Evolutionary conservation across 352 stramenopile genomes (phyloP).

Genomic region (Phytopythium litorale): DNA sequence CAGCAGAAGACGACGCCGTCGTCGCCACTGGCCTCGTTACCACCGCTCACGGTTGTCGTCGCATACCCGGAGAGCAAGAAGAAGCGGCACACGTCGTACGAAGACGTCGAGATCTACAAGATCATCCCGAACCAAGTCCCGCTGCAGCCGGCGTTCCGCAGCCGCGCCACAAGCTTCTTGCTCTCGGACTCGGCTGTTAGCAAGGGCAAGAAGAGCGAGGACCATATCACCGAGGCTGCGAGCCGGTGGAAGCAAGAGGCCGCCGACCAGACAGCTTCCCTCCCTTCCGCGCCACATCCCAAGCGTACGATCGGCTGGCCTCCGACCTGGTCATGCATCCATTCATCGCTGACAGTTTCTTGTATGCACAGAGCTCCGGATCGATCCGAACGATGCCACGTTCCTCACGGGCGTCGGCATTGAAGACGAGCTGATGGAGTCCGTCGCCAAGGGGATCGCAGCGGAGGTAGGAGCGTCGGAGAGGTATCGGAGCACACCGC

Average conservation of each 20-base stretch:
- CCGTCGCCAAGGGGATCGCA: constrained; percentile 8
- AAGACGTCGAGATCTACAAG: constrained; percentile 82
- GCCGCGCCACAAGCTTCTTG: constrained; percentile 42
- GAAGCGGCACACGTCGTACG: constrained; percentile 50
- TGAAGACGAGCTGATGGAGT: constrained; percentile 43
- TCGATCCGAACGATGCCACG: constrained; percentile 62
- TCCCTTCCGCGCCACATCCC: not conserved
- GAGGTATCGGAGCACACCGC: not conserved
- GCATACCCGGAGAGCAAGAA: constrained; percentile 71
- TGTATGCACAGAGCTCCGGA: constrained; percentile 16
- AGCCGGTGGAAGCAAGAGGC: not conserved
- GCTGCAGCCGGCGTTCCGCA: constrained; percentile 51
- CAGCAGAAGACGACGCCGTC: not conserved
- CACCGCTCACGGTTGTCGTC: constrained; percentile 35
- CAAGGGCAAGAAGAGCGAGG: not conserved
- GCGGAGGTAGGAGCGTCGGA: constrained; percentile 22
- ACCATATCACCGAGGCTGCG: not conserved
- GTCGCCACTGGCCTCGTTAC: not conserved
- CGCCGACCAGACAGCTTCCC: not conserved
- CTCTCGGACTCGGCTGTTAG: constrained; percentile 17
- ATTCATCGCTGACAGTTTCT: not conserved
- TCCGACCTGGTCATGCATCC: too few species aligned
- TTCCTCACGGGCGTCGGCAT: constrained; percentile 75
- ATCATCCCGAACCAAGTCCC: constrained; percentile 66
- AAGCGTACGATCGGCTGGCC: not conserved